Base-by-base conservation (phyloP, 2,329 filamentous ascomycete species). In the Trichoderma breve region DNA sequence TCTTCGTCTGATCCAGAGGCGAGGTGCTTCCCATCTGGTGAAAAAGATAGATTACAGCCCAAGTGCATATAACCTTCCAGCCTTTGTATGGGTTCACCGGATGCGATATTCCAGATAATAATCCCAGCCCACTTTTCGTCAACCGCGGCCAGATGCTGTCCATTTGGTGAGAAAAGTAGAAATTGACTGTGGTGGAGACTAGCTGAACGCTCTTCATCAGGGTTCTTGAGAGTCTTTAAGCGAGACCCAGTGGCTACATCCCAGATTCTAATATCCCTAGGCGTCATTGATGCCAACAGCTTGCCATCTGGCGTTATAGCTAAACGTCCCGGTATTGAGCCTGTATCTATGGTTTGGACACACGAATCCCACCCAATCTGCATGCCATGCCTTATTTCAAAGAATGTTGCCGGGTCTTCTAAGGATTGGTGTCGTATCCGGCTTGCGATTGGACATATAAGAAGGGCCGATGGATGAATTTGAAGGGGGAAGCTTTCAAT, bases 131-230 rank as follows among this genome's bases (percentile, higher is more conserved):
- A 39, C 8, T 1, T 7, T 0, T 14, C n/a, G 2, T 3, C 6
- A n/a, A 8, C 1, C 12, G 3, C 57, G n/a, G 30, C 57, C n/a
- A 61, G 6, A n/a, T 61, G 11, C 11, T 36, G 57, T n/a, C 57
- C 30, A 36, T 5, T 24, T 21, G 57, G 57, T 14, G 57, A 61
- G 30, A 61, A 61, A 0, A 61, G 9, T n/a, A 60, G 57, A 34
- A n/a, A 4, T 43, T 0, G 0, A 9, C 1, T 3, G 1, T n/a
- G 3, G 6, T 3, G 3, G 1, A 3, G 6, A 8, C 0, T 0
- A 43, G 3, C 1, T 21, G 4, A 2, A 15, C 12, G 1, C 4
- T 34, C 2, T 11, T 34, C 0, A n/a, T 24, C 1, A 15, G 6
- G 58, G 1, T 15, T 2, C 6, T 15, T 3, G 3, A 61, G n/a